Conservation (phyloP, 225 moss, liverwort and hornwort species). For the Polytrichum commune region DNA sequence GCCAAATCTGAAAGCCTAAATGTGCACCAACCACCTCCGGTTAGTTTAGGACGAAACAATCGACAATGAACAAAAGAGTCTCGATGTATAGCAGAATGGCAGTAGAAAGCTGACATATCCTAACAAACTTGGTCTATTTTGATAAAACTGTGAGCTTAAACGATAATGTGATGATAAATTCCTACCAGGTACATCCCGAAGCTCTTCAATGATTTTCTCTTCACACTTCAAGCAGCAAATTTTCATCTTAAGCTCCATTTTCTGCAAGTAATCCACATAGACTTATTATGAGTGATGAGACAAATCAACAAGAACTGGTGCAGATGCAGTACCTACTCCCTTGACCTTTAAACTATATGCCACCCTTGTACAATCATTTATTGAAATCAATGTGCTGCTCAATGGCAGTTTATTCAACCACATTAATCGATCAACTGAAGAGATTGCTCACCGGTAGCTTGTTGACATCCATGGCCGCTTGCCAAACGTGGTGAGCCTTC, state of each 20-base stretch:
- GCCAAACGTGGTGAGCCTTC: constrained; percentile 33
- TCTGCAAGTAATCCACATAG: constrained; percentile 10
- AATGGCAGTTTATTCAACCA: not conserved
- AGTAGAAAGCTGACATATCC: not conserved
- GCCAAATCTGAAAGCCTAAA: not conserved
- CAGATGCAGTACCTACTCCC: no score
- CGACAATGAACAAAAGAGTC: not conserved
- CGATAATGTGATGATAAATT: not conserved
- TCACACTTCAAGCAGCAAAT: constrained; percentile 36
- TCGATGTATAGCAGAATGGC: not conserved
- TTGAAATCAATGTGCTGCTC: not conserved
- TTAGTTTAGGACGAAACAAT: not conserved
- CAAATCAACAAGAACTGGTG: not conserved
- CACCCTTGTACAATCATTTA: not conserved
- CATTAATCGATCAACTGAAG: not conserved
- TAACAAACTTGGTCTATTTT: not conserved
- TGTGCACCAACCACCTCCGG: not conserved
- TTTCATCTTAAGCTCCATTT: constrained; percentile 36
- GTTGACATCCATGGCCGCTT: constrained; percentile 24
- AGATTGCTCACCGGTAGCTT: constrained; percentile 18
- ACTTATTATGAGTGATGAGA: not conserved
- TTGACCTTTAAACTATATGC: no score
- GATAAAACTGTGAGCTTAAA: not conserved
- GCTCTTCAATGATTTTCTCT: constrained; percentile 46
- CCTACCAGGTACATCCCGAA: constrained; percentile 22